A percentile compares a stretch with the other conserved stretches of the same genome.
phyloP scores from a whole-genome alignment of 73 alveolate species.

The Paramecium sonneborni region DNA sequence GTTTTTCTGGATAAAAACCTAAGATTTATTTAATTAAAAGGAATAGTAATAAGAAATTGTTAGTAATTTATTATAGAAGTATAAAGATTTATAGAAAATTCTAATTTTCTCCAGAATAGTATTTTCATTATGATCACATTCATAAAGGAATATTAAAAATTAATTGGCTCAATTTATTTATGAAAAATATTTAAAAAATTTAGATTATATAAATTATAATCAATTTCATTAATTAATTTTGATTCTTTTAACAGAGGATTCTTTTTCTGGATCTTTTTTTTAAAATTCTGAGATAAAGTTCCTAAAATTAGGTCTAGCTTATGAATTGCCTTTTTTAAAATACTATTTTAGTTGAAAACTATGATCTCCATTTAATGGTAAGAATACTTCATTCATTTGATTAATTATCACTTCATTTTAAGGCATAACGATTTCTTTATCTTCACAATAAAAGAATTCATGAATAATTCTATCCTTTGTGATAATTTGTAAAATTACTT shows the following conservation, averaged over 20 bases:
- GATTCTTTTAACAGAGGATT: background rate
- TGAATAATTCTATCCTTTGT: background rate
- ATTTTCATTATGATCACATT: too few relatives aligned
- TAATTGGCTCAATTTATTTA: too few relatives aligned
- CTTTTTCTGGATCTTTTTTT: background rate
- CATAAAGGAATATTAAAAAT: too few relatives aligned
- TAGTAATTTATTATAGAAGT: too few relatives aligned
- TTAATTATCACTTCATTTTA: background rate
- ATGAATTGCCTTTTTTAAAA: conserved; percentile 4
- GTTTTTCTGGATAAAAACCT: too few relatives aligned
- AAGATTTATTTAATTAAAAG: too few relatives aligned
- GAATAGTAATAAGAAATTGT: too few relatives aligned
- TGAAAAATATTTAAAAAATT: too few relatives aligned
- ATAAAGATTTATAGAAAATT: too few relatives aligned
- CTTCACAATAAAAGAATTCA: background rate
- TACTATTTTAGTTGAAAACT: background rate
- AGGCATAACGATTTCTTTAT: background rate
- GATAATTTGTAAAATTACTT: background rate
- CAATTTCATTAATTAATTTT: background rate
- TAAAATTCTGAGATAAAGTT: background rate
- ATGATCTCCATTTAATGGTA: background rate
- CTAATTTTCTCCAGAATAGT: too few relatives aligned
- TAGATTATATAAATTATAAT: background rate
- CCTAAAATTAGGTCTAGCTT: conserved; percentile 37
- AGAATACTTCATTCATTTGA: background rate